These are phyloP conservation scores for Penicillium sp. DNA, from an alignment of 2,329 filamentous ascomycete species.

Conservation along the genomic window DNA sequence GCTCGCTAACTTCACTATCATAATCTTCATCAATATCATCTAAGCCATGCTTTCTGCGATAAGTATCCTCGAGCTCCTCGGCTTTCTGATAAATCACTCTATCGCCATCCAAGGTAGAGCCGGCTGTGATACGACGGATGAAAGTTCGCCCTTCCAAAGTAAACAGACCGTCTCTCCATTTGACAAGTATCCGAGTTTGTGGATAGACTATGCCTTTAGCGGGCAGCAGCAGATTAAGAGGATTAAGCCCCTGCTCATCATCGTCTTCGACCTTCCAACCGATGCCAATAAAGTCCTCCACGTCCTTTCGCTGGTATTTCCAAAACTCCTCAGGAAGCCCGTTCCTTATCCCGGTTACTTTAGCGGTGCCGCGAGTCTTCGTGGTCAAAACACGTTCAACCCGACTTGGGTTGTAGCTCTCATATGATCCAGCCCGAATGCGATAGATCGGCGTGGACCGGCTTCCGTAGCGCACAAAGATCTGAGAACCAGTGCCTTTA, in stretches of 20 bases:
- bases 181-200: constrained; percentile 13
- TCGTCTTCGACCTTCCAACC: constrained; percentile 19
- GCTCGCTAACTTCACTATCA: background rate
- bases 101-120: constrained; percentile 10
- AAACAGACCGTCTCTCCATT: constrained; percentile 11
- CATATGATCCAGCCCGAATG: constrained; percentile 12
- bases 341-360: background rate
- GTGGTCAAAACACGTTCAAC: constrained; percentile 1
- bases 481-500: constrained; percentile 14
- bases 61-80: constrained; percentile 4
- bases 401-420: constrained; percentile 7
- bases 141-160: constrained; percentile 13
- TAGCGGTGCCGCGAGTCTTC: constrained; percentile 4
- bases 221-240: constrained; percentile 9
- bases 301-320: constrained; percentile 9
- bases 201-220: constrained; percentile 7
- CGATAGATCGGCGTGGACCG: constrained; percentile 11
- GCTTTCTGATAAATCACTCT: constrained; percentile 18
- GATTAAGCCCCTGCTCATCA: constrained; percentile 5
- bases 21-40: background rate
- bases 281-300: constrained; percentile 13
- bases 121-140: constrained; percentile 12
- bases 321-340: constrained; percentile 1
- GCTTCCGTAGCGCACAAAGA: constrained; percentile 14
- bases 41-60: constrained; percentile 1